Evolutionary conservation across 75 land plant genomes (phyloP).

Genomic region (Isoetes taiwanensis): DNA sequence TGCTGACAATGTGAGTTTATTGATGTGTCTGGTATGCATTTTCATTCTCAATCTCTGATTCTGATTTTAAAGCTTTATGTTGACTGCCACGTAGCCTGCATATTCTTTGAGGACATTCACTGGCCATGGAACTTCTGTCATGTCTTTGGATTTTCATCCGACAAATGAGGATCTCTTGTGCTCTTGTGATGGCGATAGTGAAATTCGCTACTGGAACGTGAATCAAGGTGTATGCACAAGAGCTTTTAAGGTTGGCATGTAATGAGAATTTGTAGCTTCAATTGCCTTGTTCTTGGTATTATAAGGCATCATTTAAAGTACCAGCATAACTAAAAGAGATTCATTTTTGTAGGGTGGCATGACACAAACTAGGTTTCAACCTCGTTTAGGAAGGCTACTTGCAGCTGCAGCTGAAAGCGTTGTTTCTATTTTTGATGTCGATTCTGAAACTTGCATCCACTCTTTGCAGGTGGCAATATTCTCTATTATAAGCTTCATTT

Average conservation of each 20-base stretch:
- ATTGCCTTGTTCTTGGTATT: not conserved
- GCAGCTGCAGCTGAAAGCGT: conserved; percentile 54
- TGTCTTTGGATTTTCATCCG: conserved; percentile 51
- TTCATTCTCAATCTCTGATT: not conserved
- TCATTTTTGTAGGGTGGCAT: conserved; percentile 36
- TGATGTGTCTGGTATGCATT: not conserved
- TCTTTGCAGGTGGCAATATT: conserved; percentile 31
- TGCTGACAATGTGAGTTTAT: conserved; percentile 30
- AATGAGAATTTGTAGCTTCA: not conserved
- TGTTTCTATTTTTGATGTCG: conserved; percentile 61
- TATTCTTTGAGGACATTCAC: conserved; percentile 24
- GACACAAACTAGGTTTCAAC: conserved; percentile 55
- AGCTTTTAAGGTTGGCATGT: conserved; percentile 25
- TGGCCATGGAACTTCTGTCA: conserved; percentile 29
- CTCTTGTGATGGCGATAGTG: conserved; percentile 46
- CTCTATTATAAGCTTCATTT: not conserved
- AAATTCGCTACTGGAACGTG: conserved; percentile 45
- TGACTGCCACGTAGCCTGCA: conserved; percentile 30
- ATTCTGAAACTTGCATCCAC: conserved; percentile 16
- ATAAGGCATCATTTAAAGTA: not conserved
- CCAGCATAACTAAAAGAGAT: not conserved
- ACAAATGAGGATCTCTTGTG: conserved; percentile 41
- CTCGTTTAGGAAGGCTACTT: conserved; percentile 35
- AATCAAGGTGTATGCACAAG: conserved; percentile 20
- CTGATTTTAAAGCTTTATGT: not conserved